Base-by-base conservation (phyloP, 2,329 filamentous ascomycete species). In the Fusarium virguliforme region DNA sequence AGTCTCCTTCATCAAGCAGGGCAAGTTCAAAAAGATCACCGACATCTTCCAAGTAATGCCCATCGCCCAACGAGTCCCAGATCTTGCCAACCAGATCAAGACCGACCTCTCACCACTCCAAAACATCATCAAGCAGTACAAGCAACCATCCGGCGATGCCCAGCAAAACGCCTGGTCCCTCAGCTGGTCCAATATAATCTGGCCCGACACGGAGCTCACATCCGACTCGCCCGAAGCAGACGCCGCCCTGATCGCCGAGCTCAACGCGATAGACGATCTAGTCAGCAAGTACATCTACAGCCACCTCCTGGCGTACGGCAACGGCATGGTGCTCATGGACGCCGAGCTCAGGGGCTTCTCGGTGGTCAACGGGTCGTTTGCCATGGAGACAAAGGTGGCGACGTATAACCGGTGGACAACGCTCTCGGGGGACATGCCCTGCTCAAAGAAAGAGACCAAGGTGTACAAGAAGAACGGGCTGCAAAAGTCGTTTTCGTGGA, bases 21-120 rank as follows among this genome's bases (percentile, higher is more conserved):
- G 57, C 28, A 46, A 50, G 15, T 26, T 64, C 18, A 48, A 30
- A 22, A 56, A 28, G 9, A 15, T 61, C 3, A 46, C 28, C 28
- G 57, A 61, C 28, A 24, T 61, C 4, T 61, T 64, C 8, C 6
- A 35, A 5, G 22, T 64, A 12, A 22, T 61, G 1, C 62, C 62
- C 8, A 35, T 60, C 8, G 13, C 35, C 18, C 53, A 28, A 4
- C 32, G 26, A 2, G 4, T 48, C 0, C 58, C 40, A 3, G 9
- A 7, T 0, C 57, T 64, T 0, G 58, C 40, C 18, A 32, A 18
- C 4, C 28, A 64, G 10, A 60, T 54, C 8, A 28, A 53, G 4
- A 32, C 43, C 1, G 26, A 30, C 9, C 34, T 59, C 2, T 37
- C 18, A 6, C 35, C 41, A 3, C 37, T 60, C 6, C 13, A 28